Percentiles rank a stretch among this genome's conserved stretches.
Conservation (phyloP, 495 filamentous ascomycete genomes). For the Xylaria acuta region DNA sequence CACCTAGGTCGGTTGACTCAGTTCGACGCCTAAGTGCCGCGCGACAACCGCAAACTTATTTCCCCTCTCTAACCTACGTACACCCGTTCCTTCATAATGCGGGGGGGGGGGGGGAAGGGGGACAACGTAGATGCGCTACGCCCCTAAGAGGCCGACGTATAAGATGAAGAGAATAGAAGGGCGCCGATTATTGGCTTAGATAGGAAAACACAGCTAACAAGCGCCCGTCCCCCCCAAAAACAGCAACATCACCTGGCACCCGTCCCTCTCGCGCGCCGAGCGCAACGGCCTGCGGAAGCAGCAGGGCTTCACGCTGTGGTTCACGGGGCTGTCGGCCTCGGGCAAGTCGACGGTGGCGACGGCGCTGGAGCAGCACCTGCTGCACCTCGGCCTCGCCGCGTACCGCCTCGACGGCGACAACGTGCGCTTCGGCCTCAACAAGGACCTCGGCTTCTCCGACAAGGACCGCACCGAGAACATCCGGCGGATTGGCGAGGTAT, state of each 20-base stretch:
- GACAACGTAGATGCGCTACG: not conserved
- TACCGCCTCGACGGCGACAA: constrained; percentile 99
- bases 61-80: not conserved
- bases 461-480: constrained; percentile 97
- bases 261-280: constrained; percentile 83
- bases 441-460: constrained; percentile 93
- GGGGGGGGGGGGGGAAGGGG: not conserved
- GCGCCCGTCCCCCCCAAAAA: not conserved
- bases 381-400: constrained; percentile 79
- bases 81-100: not conserved
- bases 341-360: constrained; percentile 97
- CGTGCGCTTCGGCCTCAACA: constrained; percentile 96
- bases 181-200: not conserved
- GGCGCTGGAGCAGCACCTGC: constrained; percentile 92
- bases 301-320: constrained; percentile 93
- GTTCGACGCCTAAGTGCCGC: not conserved
- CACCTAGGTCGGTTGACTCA: not conserved
- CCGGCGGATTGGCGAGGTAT: constrained; percentile 85
- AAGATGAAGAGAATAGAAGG: not conserved
- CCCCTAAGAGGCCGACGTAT: not conserved
- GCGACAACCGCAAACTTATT: not conserved
- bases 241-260: constrained; percentile 99
- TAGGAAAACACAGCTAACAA: constrained; percentile 6
- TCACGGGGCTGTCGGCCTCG: constrained; percentile 92
- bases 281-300: constrained; percentile 81